Base-by-base conservation (phyloP, 1,284 basidiomycete genomes). In the Ganoderma sp. region DNA sequence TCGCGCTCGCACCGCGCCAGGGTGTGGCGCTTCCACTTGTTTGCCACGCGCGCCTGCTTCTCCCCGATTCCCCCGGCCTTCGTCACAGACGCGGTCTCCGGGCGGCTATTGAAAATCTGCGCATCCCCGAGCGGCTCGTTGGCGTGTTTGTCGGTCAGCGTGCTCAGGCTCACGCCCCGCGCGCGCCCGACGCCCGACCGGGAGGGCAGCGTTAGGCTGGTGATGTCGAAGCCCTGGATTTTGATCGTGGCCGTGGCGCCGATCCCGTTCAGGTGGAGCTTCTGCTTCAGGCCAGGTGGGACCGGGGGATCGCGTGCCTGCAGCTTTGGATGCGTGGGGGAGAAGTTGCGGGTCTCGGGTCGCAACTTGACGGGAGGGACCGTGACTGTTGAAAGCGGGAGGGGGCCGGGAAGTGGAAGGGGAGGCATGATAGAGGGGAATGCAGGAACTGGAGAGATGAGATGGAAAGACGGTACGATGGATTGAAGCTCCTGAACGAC, bases 201-300 rank as follows among this genome's bases (percentile, higher is more conserved):
- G 2, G 22, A 28, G n/a, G 22, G 58, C n/a, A 22, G 19, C 39
- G 41, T 28, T 8, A 39, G 7, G 14, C 39, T 14, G 58, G 37
- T 15, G 58, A 42, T 28, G 64, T 42, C 41, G 19, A 45, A 42
- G 42, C 54, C 54, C 10, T 19, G n/a, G 28, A 52, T 42, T 22
- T 28, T 52, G 28, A 45, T 61, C 61, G 52, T 52, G 56, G 19
- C 19, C 1, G 58, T 9, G n/a, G 10, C 25, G 9, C 58, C 57
- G n/a, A 52, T 22, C 4, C 19, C 37, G 39, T 66, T 19, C n/a
- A n/a, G 50, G 39, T 37, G 65, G 34, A 69, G 58, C 66, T 72
- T 65, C 22, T 73, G 68, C 70, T 77, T 79, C 71, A 79, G 73
- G 8, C 74, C 68, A 7, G 78, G 78, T 0, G 78, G 78, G 3